These are phyloP conservation scores for Amyloporia xantha DNA, from an alignment of 768 basidiomycete species.

Conservation along the genomic window DNA sequence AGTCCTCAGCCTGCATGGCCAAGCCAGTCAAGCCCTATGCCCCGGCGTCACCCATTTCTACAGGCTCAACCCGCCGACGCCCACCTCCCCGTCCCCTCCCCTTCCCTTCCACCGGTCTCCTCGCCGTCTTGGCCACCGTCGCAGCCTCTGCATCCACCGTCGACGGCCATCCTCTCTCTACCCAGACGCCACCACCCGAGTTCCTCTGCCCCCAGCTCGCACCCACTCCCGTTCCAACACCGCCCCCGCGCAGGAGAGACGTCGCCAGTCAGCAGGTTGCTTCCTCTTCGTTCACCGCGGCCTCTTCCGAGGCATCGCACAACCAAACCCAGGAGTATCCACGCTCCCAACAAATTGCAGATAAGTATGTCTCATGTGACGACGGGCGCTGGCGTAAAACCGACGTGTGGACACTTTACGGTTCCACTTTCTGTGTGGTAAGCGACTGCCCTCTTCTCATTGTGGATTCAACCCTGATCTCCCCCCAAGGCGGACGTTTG, in stretches of 20 bases:
- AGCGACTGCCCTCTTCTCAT: not conserved
- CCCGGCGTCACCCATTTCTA: slow-evolving; percentile 1
- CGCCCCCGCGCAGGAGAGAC: slow-evolving; percentile 8
- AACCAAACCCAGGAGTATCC: not conserved
- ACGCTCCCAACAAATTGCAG: slow-evolving; percentile 10
- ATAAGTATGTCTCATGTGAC: slow-evolving; percentile 14
- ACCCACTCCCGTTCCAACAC: slow-evolving; percentile 3
- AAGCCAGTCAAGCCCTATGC: slow-evolving; percentile 16
- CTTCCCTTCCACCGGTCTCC: slow-evolving; percentile 42
- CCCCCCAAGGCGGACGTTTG: not conserved
- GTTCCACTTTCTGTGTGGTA: slow-evolving; percentile 6
- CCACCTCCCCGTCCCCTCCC: slow-evolving; percentile 13
- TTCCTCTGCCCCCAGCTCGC: slow-evolving; percentile 49
- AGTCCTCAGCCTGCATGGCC: slow-evolving; percentile 17
- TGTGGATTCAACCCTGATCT: not conserved
- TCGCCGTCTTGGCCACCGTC: slow-evolving; percentile 52
- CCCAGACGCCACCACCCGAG: slow-evolving; percentile 35
- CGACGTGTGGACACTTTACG: slow-evolving; percentile 3
- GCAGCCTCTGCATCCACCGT: slow-evolving; percentile 40
- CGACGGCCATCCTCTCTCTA: slow-evolving; percentile 38
- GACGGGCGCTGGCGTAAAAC: slow-evolving; percentile 20
- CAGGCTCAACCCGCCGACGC: slow-evolving; percentile 4
- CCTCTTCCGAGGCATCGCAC: not conserved
- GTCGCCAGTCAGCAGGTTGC: slow-evolving; percentile 6
- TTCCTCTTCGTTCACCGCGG: slow-evolving; percentile 4